A percentile compares a stretch with the other conserved stretches of the same genome.
Evolutionary conservation across 352 stramenopile species (phyloP).

Genomic region (Hyaloperonospora brassicae): DNA sequence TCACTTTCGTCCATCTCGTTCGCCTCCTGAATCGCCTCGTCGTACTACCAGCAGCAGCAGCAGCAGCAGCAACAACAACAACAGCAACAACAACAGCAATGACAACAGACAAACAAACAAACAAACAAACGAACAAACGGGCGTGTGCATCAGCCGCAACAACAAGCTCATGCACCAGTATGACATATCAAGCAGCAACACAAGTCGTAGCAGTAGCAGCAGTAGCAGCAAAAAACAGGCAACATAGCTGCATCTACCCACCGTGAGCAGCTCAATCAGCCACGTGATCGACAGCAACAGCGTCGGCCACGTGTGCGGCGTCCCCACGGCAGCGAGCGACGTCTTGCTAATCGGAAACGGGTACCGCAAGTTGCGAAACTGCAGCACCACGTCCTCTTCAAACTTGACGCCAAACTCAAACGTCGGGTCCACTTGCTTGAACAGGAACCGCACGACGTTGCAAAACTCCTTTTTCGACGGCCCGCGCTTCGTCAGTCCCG

Average conservation of each 20-base stretch:
- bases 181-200: not conserved
- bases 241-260: conserved; percentile 24
- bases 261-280: conserved; percentile 92
- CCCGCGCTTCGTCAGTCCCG: conserved; percentile 85
- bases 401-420: conserved; percentile 72
- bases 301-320: conserved; percentile 93
- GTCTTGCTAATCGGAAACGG: conserved; percentile 96
- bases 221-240: not conserved
- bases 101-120: not conserved
- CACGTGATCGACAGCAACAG: conserved; percentile 94
- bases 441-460: conserved; percentile 96
- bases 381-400: conserved; percentile 63
- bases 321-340: conserved; percentile 89
- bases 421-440: conserved; percentile 90
- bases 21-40: conserved; percentile 59
- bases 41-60: conserved; percentile 50
- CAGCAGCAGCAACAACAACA: not conserved
- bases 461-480: conserved; percentile 96
- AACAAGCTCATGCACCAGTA: too few species aligned
- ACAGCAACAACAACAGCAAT: conserved; percentile 1
- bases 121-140: not conserved
- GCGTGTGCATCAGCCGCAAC: too few species aligned
- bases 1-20: conserved; percentile 36
- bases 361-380: conserved; percentile 85
- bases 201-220: conserved; percentile 2